Percentiles rank a stretch among this genome's conserved stretches.
phyloP scores from a whole-genome alignment of 1,284 basidiomycete genomes.

The Sporisorium graminicola region DNA sequence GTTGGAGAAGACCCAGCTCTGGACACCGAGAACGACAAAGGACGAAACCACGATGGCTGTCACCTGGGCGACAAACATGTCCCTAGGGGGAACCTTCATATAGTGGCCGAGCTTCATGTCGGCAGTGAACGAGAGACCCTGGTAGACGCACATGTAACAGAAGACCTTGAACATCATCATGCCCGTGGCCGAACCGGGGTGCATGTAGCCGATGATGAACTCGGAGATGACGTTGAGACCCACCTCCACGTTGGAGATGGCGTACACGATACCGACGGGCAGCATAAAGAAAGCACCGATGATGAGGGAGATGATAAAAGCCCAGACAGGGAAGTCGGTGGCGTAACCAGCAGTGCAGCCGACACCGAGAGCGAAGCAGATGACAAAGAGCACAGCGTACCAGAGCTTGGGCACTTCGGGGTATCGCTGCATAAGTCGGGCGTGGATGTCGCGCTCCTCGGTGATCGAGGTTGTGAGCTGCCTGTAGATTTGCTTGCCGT shows the following conservation, averaged over 20 bases:
- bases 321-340: conserved; percentile 83
- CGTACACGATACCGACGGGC: conserved; percentile 82
- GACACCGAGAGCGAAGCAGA: conserved; percentile 77
- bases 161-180: conserved; percentile 85
- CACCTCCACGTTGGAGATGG: conserved; percentile 84
- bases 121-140: conserved; percentile 76
- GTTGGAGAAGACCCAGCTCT: conserved; percentile 81
- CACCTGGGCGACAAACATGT: conserved; percentile 76
- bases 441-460: conserved; percentile 86
- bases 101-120: conserved; percentile 75
- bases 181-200: conserved; percentile 82
- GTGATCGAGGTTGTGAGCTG: conserved; percentile 60
- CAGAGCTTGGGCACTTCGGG: conserved; percentile 78
- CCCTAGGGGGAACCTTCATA: conserved; percentile 74
- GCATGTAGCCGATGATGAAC: conserved; percentile 80
- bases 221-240: conserved; percentile 78
- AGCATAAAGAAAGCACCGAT: conserved; percentile 76
- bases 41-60: conserved; percentile 78
- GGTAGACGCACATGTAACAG: conserved; percentile 76
- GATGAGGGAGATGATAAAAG: conserved; percentile 75
- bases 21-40: conserved; percentile 71
- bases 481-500: conserved; percentile 57
- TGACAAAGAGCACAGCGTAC: conserved; percentile 74
- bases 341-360: conserved; percentile 79
- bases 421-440: conserved; percentile 84